phyloP scores from a whole-genome alignment of 192 early-diverging fungal species.

The Chytriomyces sp. region DNA sequence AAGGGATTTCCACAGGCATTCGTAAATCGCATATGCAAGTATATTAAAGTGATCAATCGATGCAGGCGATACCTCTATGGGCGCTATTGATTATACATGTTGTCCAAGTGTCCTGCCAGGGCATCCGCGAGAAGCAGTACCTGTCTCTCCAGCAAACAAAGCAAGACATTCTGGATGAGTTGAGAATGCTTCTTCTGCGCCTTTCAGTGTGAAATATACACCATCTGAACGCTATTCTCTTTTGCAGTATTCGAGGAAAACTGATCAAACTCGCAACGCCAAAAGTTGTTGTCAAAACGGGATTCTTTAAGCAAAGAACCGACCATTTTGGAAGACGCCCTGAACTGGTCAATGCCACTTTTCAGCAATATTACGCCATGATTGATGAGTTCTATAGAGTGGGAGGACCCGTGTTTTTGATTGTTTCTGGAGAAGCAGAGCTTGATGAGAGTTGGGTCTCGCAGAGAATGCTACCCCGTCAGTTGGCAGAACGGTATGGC shows the following conservation, averaged over 20 bases:
- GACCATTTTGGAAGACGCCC: constrained; percentile 24
- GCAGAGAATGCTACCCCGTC: not conserved
- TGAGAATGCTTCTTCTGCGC: not conserved
- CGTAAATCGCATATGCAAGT: no score
- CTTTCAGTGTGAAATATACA: not conserved
- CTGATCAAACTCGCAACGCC: not conserved
- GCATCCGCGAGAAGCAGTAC: not conserved
- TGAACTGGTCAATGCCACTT: constrained; percentile 8
- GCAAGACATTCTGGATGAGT: not conserved
- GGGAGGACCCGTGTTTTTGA: constrained; percentile 24
- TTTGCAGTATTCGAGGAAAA: not conserved
- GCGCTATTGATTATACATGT: no score
- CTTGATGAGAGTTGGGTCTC: not conserved
- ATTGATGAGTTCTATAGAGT: constrained; percentile 16
- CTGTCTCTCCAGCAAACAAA: not conserved
- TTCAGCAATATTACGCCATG: constrained; percentile 10
- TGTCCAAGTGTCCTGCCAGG: not conserved
- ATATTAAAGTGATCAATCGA: no score
- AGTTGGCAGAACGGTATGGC: not conserved
- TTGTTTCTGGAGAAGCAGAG: constrained; percentile 13
- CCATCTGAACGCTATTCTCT: not conserved
- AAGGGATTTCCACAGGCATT: no score
- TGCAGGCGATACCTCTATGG: no score
- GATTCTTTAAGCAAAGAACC: constrained; percentile 15
- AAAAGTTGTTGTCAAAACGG: not conserved